phyloP scores from a whole-genome alignment of 73 alveolate species.

The Paramecium sexaurelia region DNA sequence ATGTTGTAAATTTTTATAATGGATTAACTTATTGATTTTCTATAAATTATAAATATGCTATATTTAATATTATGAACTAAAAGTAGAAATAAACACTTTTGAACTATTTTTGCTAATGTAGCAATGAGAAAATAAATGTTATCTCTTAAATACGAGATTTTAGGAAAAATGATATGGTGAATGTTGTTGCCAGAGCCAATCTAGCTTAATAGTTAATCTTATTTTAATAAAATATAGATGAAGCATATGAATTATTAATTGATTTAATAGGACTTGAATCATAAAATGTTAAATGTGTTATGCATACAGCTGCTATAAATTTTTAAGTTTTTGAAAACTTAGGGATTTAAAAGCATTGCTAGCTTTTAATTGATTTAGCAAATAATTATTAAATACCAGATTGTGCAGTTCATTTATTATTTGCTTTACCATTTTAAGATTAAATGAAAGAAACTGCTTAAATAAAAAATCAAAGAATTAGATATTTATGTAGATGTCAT shows the following conservation, averaged over 20 bases:
- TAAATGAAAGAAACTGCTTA: background rate
- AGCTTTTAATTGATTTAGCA: background rate
- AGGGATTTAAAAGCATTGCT: background rate
- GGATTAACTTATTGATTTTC: no score
- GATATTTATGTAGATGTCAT: background rate
- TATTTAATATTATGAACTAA: background rate
- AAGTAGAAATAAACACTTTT: background rate
- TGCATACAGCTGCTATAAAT: background rate
- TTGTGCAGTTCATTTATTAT: background rate
- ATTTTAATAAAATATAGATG: background rate
- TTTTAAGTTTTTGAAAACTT: background rate
- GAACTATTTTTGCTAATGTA: background rate
- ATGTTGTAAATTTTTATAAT: no score
- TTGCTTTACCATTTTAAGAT: background rate
- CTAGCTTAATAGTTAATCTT: background rate
- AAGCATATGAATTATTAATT: background rate
- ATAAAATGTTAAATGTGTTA: background rate
- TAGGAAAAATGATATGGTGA: background rate
- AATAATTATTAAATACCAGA: background rate
- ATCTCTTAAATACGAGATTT: background rate
- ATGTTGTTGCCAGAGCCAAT: background rate
- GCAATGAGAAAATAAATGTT: background rate
- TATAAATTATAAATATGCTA: background rate
- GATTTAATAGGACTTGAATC: constrained; percentile 13
- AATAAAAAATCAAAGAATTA: background rate